Base-by-base conservation (phyloP, 805 yeast genomes). In the Candida xiaguanensis region DNA sequence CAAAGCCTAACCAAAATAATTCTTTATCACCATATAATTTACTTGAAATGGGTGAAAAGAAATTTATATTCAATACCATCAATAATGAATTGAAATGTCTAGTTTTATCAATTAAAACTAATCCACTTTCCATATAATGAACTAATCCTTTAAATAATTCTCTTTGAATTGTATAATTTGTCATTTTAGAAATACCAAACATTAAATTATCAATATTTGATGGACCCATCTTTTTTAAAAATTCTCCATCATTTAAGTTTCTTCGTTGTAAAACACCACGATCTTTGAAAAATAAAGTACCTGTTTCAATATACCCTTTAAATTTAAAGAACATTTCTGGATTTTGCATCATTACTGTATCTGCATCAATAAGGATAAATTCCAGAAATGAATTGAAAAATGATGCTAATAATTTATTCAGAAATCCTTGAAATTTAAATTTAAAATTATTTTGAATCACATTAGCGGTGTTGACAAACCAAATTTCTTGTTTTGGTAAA, bases 351-450 rank as follows among this genome's bases (percentile, higher is more conserved):
- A 70, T 48, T 7, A 71, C 65, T 0, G 74, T 57, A 52, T 77
- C 82, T 4, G 82, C 75, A 54, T 78, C 82, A 43, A 78, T 49
- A 45, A 77, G 55, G 26, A 78, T 63, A 57, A 67, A 68, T 40
- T 77, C 81, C 45, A 73, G 77, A 50, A 73, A 77, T 1, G 81
- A 70, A 42, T 72, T 79, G 56, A 81, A 80, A 28, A 77, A 45
- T 17, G 73, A 63, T 1, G 85, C 82, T 22, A 79, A 49, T 53
- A 81, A 67, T 52, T 80, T 81, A 38, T 59, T 57, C 18, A 56
- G 50, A 41, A 54, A 59, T 13, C 44, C 45, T 9, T 38, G 41
- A 32, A 61, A 59, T 34, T 52, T 55, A n/a, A 34, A 42, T 20
- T 46, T 44, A 31, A 51, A 58, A 26, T 52, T 46, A 6, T 46